Base-by-base conservation (phyloP, 768 basidiomycete genomes). In the Omphalotus guepiniiformis region DNA sequence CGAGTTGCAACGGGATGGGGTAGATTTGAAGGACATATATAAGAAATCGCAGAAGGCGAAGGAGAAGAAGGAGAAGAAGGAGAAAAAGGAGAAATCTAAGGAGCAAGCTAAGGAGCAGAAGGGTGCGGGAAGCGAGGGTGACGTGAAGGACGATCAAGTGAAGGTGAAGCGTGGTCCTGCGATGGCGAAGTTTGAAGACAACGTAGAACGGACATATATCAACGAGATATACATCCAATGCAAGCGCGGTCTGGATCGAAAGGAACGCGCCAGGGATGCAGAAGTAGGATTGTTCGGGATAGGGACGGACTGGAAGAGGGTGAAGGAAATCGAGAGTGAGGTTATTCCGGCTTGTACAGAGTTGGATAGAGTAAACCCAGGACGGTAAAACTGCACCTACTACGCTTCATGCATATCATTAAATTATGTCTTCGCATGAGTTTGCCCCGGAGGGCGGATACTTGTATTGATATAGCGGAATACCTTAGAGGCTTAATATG, bases 301-400 rank as follows among this genome's bases (percentile, higher is more conserved):
- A 45, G 90, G 93, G 25, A 88, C 92, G 9, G 88, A 98, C 61
- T 92, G 89, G 88, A 85, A 92, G 26, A 89, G 90, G 66, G 86
- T 98, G 49, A 72, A 75, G 62, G 64, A 67, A 54, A 85, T 96
- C 43, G 78, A 87, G 41, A 67, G 65, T 25, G 86, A 93, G 70
- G 75, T 72, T 29, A 73, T 92, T 39, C 74, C 76, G 50, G 83
- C 79, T 56, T 97, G 94, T 60, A 88, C 92, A 51, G 82, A 83
- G 65, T 68, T 94, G 59, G 82, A 72, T 64, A 65, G 70, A 60
- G 60, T 86, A 58, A 82, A 85, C 5, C 9, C 30, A 32, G 9
- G 30, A n/a, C 9, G 30, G 30, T 32, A n/a, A 32, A 9, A n/a
- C n/a, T n/a, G n/a, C n/a, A n/a, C n/a, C n/a, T n/a, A n/a, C n/a